Evolutionary conservation across 2,329 filamentous ascomycete genomes (phyloP).

Genomic region (Neopestalotiopsis sp.): DNA sequence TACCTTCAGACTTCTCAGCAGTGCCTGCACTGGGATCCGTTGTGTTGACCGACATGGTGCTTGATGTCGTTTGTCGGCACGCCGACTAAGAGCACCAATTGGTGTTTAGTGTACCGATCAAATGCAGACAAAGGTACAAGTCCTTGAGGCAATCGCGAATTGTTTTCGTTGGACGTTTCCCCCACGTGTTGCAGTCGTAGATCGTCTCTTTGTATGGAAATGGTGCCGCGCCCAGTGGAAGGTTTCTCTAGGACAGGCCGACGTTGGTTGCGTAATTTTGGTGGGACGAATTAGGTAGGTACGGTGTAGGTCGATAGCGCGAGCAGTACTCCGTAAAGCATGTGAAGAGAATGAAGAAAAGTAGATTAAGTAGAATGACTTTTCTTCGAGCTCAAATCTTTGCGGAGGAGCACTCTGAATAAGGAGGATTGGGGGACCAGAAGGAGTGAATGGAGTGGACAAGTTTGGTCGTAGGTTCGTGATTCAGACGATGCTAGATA

Average conservation of each 20-base stretch:
- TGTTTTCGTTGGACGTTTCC: neutral
- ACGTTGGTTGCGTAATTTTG: neutral
- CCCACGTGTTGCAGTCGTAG: neutral
- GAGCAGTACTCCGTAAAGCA: neutral
- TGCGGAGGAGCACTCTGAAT: neutral
- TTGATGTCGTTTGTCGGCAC: conserved; percentile 12
- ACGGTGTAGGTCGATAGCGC: neutral
- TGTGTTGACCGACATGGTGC: conserved; percentile 17
- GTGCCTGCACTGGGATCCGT: conserved; percentile 19
- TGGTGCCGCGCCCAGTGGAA: neutral
- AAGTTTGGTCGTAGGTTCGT: neutral
- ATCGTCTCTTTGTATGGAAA: neutral
- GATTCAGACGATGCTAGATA: neutral
- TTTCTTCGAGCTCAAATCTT: neutral
- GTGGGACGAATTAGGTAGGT: neutral
- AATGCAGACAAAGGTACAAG: neutral
- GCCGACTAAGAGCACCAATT: conserved; percentile 7
- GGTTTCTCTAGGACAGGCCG: neutral
- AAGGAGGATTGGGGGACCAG: neutral
- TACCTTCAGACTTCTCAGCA: conserved; percentile 43
- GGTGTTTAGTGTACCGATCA: neutral
- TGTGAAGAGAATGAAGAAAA: neutral
- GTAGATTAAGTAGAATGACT: neutral
- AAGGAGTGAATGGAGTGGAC: neutral
- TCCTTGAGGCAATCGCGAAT: neutral